Base-by-base conservation (phyloP, 768 basidiomycete species). In the Serpula lacrymans region DNA sequence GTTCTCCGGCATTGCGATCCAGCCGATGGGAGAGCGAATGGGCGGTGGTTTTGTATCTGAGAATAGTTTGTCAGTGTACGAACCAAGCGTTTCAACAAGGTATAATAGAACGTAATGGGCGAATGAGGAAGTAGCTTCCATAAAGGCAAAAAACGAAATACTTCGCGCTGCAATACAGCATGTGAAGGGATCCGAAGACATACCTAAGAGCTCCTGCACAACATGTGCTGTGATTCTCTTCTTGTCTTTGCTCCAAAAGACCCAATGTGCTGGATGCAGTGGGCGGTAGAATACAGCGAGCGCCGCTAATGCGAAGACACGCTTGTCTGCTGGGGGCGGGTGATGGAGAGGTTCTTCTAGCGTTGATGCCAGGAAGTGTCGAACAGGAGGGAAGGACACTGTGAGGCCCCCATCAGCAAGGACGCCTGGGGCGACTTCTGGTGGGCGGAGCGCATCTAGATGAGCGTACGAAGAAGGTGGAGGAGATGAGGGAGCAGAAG, bases 241-340 rank as follows among this genome's bases (percentile, higher is more conserved):
- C 50, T 68, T 64, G 34, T 68, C 70, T 45, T 66, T 68, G 33
- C 68, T 71, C 82, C 82, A 84, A 54, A 84, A 75, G n/a, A 77
- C 59, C 74, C 77, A 77, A 50, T 82, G 80, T 5, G 71, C 75
- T 11, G 72, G 72, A 55, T 81, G 72, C 22, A 68, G 64, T 12
- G 73, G 74, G 34, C 67, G 64, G 50, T 77, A 71, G 48, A 81
- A 72, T 10, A 83, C 74, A 8, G 72, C 70, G 45, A 84, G 72
- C 2, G 82, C 82, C 4, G 74, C 77, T 38, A 84, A 74, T 20
- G 73, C 70, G 45, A 79, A 71, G 41, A 82, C 57, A 42, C 69
- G 52, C 27, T 49, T 53, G 54, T 42, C 72, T 60, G 29, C 70
- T 66, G 36, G 75, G 52, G 25, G 65, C 42, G 24, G 60, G 3